phyloP scores from a whole-genome alignment of 345 rosid species.

The Clausena lansium region DNA sequence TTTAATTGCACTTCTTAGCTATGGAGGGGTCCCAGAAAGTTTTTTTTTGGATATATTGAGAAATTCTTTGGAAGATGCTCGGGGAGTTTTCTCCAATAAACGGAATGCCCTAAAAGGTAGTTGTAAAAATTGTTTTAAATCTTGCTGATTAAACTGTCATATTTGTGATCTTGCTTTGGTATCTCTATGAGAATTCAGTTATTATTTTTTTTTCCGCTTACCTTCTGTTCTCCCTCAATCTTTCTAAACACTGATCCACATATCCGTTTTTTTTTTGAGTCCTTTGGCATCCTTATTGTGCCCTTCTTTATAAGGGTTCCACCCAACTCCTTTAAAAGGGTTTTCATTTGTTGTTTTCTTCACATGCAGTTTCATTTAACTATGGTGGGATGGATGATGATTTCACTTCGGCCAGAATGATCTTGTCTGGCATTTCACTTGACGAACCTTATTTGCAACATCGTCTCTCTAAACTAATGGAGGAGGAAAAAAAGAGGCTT shows the following conservation, averaged over 20 bases:
- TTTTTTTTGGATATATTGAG: slow-evolving; percentile 49
- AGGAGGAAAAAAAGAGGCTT: slow-evolving; percentile 49
- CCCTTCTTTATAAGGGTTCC: not conserved
- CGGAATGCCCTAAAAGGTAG: slow-evolving; percentile 60
- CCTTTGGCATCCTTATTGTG: not conserved
- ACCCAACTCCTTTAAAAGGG: not conserved
- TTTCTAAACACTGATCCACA: not conserved
- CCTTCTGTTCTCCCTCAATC: not conserved
- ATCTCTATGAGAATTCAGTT: not conserved
- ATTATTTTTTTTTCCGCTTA: not conserved
- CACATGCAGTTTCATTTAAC: slow-evolving; percentile 46
- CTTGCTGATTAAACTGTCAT: not conserved
- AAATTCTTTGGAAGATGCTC: slow-evolving; percentile 51
- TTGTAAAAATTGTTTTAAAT: slow-evolving; percentile 5
- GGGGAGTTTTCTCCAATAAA: slow-evolving; percentile 33
- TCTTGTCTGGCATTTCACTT: slow-evolving; percentile 65
- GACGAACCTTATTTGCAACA: slow-evolving; percentile 60
- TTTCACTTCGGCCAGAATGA: slow-evolving; percentile 41
- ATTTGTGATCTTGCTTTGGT: not conserved
- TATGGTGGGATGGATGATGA: slow-evolving; percentile 60
- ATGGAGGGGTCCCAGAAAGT: slow-evolving; percentile 72
- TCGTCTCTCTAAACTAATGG: slow-evolving; percentile 36
- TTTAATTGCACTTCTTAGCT: slow-evolving; percentile 63
- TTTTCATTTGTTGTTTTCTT: slow-evolving; percentile 3
- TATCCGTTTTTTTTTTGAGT: not conserved